These are phyloP conservation scores for Podaxis rugospora DNA, from an alignment of 768 basidiomycete genomes.

Conservation along the genomic window DNA sequence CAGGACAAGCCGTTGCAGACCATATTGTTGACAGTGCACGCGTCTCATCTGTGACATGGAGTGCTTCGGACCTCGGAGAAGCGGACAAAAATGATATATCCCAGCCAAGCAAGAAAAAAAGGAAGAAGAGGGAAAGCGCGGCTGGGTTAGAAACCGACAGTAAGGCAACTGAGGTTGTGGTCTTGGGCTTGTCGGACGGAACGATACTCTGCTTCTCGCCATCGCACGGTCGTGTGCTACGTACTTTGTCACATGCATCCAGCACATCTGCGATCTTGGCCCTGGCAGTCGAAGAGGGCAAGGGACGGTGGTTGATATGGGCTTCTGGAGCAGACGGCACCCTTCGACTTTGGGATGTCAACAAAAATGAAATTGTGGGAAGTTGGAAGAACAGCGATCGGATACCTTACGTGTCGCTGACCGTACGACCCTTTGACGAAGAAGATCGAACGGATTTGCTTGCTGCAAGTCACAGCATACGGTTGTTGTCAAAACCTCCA, in stretches of 20 bases:
- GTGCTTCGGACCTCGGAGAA: slow-evolving; percentile 27
- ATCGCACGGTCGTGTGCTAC: slow-evolving; percentile 49
- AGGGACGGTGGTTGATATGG: slow-evolving; percentile 38
- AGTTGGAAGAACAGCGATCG: slow-evolving; percentile 56
- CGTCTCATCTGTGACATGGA: slow-evolving; percentile 54
- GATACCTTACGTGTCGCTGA: slow-evolving; percentile 52
- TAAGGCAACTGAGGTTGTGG: slow-evolving; percentile 37
- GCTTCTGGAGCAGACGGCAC: slow-evolving; percentile 55
- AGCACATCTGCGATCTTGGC: slow-evolving; percentile 51
- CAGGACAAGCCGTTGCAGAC: slow-evolving; percentile 55
- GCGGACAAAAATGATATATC: slow-evolving; percentile 17
- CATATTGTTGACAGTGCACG: slow-evolving; percentile 51
- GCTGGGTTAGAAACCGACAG: slow-evolving; percentile 20
- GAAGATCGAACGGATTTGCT: slow-evolving; percentile 44
- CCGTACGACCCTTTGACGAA: slow-evolving; percentile 34
- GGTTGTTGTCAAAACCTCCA: slow-evolving; percentile 38
- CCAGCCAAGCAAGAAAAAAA: slow-evolving; percentile 50
- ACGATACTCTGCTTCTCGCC: slow-evolving; percentile 59
- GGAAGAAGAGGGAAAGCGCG: slow-evolving; percentile 39
- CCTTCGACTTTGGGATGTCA: slow-evolving; percentile 54
- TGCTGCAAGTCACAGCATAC: slow-evolving; percentile 57
- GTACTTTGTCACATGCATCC: slow-evolving; percentile 50
- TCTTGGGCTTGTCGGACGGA: slow-evolving; percentile 60
- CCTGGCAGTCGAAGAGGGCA: slow-evolving; percentile 30
- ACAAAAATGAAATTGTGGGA: slow-evolving; percentile 41